These are phyloP conservation scores for Moelleriella libera DNA, from an alignment of 2,329 filamentous ascomycete species.

Conservation along the genomic window DNA sequence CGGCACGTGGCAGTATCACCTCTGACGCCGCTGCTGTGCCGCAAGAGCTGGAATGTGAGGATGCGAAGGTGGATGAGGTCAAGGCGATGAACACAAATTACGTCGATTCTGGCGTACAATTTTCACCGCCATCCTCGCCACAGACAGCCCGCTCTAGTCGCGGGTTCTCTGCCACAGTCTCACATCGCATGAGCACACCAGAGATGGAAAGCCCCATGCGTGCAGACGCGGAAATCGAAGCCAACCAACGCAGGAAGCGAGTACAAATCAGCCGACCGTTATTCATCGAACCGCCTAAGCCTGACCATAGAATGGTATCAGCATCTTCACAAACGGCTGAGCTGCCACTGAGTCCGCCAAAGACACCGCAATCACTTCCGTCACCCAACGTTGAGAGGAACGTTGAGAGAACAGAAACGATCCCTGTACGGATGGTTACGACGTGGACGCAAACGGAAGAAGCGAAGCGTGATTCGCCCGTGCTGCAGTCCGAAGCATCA, in stretches of 20 bases:
- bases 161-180: conserved; percentile 20
- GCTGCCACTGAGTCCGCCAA: conserved; percentile 43
- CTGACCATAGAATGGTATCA: conserved; percentile 44
- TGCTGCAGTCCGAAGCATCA: background rate
- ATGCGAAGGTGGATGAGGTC: conserved; percentile 25
- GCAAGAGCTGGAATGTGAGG: conserved; percentile 40
- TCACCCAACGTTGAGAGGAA: conserved; percentile 20
- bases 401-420: conserved; percentile 13
- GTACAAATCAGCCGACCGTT: conserved; percentile 39
- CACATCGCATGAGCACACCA: conserved; percentile 20
- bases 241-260: conserved; percentile 60
- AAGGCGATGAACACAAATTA: conserved; percentile 35
- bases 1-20: conserved; percentile 35
- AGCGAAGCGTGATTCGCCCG: conserved; percentile 3
- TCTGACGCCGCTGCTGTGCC: conserved; percentile 37
- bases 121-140: conserved; percentile 69
- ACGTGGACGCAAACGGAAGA: conserved; percentile 47
- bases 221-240: conserved; percentile 48
- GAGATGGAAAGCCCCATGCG: conserved; percentile 29
- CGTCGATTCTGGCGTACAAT: conserved; percentile 67
- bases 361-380: conserved; percentile 42
- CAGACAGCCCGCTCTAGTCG: conserved; percentile 19
- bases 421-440: conserved; percentile 30
- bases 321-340: conserved; percentile 12
- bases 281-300: conserved; percentile 28